Conservation (phyloP, 306 rosid genomes). For the Hippophae gyantsensis region DNA sequence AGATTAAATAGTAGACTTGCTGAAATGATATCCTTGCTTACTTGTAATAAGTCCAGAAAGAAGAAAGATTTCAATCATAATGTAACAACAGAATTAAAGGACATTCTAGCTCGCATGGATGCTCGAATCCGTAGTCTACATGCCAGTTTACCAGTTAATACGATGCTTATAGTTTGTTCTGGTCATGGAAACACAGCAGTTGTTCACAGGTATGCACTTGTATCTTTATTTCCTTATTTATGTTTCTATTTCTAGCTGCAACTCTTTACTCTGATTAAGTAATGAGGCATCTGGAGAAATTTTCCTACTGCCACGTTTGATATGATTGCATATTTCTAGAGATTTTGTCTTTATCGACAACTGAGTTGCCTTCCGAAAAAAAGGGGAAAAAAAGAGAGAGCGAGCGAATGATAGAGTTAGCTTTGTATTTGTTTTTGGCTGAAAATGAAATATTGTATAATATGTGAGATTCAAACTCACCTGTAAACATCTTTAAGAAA, state of each 20-base stretch:
- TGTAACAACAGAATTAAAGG: slow-evolving; percentile 50
- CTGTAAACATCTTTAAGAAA: no score
- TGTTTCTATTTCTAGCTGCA: not conserved
- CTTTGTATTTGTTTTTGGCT: no score
- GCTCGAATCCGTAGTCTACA: slow-evolving; percentile 48
- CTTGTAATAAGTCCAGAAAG: slow-evolving; percentile 43
- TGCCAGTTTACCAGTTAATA: slow-evolving; percentile 50
- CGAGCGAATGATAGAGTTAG: no score
- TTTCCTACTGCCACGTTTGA: no score
- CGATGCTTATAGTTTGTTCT: slow-evolving; percentile 84
- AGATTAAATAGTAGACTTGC: slow-evolving; percentile 63
- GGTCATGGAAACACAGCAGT: slow-evolving; percentile 93
- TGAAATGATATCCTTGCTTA: slow-evolving; percentile 69
- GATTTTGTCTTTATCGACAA: no score
- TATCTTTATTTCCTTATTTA: not conserved
- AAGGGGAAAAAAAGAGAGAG: no score
- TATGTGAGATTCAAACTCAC: no score
- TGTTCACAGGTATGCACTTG: slow-evolving; percentile 65
- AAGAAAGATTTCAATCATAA: slow-evolving; percentile 38
- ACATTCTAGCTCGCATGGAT: slow-evolving; percentile 65
- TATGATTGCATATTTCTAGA: no score
- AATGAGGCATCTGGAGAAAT: no score
- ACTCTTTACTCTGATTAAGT: not conserved
- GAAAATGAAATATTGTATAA: no score
- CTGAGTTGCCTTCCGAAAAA: no score